Base-by-base conservation (phyloP, 2,329 filamentous ascomycete species). In the Fusarium equiseti region DNA sequence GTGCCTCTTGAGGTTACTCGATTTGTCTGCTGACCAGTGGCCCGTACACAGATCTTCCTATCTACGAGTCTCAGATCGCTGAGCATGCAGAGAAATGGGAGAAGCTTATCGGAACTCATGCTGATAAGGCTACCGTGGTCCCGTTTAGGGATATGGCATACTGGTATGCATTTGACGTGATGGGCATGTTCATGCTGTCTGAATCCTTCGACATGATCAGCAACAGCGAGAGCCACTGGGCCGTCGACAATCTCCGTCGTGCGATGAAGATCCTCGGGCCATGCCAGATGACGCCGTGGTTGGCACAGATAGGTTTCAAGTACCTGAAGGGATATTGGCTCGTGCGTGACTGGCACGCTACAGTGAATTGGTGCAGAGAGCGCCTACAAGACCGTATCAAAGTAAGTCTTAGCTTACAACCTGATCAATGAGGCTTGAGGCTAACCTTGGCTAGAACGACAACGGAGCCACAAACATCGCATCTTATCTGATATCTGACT, bases 1-100 rank as follows among this genome's bases (percentile, higher is more conserved):
- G 2, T 6, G 8, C 9, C 32, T 7, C 1, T 16, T 9, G 32
- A 10, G 9, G 5, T 5, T 32, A 3, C 8, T 18, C 0, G 0
- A 6, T 18, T 6, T 38, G 9, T 1, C 2, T 11, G 9, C 16
- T 38, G 3, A 38, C 32, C 5, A 38, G 5, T 18, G 8, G 2
- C 16, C 32, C 1, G 5, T 38, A 10, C 5, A 18, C 9, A 38
- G 35, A 38, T 7, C 35, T 38, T 11, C 35, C 35, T 6, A 11
- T 38, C 3, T 38, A 38, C 16, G 35, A 38, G 18, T 38, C 35
- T 7, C 16, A 38, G 9, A 38, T 38, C 5, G 35, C 16, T n/a
- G 9, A 38, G 0, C 35, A 38, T n/a, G 35, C 35, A 4, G 35
- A 38, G 35, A 38, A n/a, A 0, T 38, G 18, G 35, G 35, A 38